These are phyloP conservation scores for Moesziomyces antarcticus DNA, from an alignment of 1,284 basidiomycete genomes.

Conservation along the genomic window DNA sequence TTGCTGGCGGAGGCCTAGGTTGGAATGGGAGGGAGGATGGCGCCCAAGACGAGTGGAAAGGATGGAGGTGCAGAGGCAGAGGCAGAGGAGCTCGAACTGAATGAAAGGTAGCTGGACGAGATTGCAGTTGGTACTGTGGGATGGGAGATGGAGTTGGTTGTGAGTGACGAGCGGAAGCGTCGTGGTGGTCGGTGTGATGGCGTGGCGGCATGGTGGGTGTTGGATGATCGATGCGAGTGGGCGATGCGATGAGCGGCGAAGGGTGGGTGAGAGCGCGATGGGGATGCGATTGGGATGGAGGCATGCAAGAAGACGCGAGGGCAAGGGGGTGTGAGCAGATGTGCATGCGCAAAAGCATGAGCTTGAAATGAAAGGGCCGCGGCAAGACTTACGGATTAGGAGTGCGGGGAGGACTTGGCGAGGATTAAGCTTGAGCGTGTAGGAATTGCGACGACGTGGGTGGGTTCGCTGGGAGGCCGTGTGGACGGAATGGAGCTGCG, in stretches of 20 bases:
- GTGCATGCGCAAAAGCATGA: background rate
- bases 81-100: background rate
- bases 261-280: background rate
- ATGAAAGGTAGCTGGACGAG: background rate
- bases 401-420: background rate
- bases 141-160: slow-evolving; percentile 12
- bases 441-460: background rate
- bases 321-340: background rate
- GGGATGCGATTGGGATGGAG: background rate
- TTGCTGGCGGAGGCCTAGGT: slow-evolving; percentile 2
- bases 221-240: background rate
- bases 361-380: background rate
- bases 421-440: background rate
- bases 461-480: background rate
- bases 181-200: slow-evolving; percentile 1
- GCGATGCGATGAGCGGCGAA: background rate
- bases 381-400: background rate
- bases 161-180: slow-evolving; percentile 15
- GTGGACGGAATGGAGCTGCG: background rate
- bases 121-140: slow-evolving; percentile 4
- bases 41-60: slow-evolving; percentile 15
- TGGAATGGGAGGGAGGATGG: background rate
- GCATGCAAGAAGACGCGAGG: background rate
- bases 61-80: slow-evolving; percentile 8
- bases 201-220: background rate